phyloP scores from a whole-genome alignment of 179 eudicot genomes.

The Beta macrorhiza region DNA sequence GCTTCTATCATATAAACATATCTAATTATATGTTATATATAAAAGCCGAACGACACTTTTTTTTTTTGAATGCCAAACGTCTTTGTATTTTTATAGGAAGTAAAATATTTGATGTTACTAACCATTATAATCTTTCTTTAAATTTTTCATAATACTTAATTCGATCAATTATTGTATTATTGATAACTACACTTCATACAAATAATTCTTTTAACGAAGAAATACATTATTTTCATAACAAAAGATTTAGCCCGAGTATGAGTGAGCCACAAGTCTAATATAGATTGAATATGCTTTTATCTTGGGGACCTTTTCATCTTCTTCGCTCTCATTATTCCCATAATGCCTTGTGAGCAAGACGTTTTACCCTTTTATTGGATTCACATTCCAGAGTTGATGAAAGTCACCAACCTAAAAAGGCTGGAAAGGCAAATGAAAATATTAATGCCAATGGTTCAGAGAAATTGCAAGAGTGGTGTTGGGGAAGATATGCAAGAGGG shows the following conservation, averaged over 20 bases:
- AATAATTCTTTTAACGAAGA: too few relatives aligned
- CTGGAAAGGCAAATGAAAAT: conserved; percentile 35
- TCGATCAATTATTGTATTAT: too few relatives aligned
- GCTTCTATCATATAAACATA: neutral
- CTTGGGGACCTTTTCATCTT: neutral
- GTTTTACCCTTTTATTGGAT: neutral
- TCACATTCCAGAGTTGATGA: conserved; percentile 64
- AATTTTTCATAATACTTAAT: too few relatives aligned
- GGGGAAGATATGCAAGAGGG: conserved; percentile 96
- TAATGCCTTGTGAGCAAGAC: neutral
- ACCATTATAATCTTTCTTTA: too few relatives aligned
- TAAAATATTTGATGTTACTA: too few relatives aligned
- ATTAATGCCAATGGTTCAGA: conserved; percentile 34
- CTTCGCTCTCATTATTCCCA: neutral
- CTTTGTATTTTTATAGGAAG: too few relatives aligned
- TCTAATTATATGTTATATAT: too few relatives aligned
- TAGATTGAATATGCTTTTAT: neutral
- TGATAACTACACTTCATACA: too few relatives aligned
- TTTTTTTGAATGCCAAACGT: too few relatives aligned
- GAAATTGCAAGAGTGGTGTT: conserved; percentile 47
- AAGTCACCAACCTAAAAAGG: conserved; percentile 43
- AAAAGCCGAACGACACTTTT: too few relatives aligned
- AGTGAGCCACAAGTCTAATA: neutral
- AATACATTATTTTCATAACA: too few relatives aligned
- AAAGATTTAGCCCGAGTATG: neutral